A percentile compares a stretch with the other conserved stretches of the same genome.
phyloP scores from a whole-genome alignment of 1,284 basidiomycete species.

The Neonothopanus nambi region DNA sequence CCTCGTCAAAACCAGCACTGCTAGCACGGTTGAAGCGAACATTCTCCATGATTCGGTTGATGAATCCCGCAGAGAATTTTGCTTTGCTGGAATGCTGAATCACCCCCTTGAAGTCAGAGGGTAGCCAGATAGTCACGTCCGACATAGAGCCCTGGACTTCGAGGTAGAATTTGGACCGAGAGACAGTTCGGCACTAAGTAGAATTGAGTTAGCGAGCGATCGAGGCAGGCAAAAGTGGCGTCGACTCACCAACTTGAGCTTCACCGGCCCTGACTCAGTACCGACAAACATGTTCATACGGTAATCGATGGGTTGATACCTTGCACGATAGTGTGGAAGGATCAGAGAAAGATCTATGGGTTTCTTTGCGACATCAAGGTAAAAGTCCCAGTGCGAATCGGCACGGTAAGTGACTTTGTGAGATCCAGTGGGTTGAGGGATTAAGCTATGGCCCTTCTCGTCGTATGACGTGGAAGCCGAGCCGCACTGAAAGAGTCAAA shows the following conservation, averaged over 20 bases:
- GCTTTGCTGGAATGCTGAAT: conserved; percentile 57
- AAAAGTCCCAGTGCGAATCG: conserved; percentile 62
- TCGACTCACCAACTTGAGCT: conserved; percentile 66
- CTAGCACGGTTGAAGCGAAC: conserved; percentile 53
- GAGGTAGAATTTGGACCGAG: conserved; percentile 64
- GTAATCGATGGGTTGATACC: conserved; percentile 66
- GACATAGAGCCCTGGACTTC: conserved; percentile 60
- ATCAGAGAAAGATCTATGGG: conserved; percentile 65
- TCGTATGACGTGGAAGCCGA: conserved; percentile 28
- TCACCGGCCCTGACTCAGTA: conserved; percentile 52
- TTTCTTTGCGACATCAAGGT: conserved; percentile 48
- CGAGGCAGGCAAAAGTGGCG: neutral
- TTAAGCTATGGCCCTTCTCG: conserved; percentile 25
- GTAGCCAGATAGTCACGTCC: conserved; percentile 70
- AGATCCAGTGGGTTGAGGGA: conserved; percentile 35
- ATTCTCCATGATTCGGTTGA: conserved; percentile 65
- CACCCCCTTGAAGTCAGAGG: conserved; percentile 71
- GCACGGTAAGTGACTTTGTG: conserved; percentile 59
- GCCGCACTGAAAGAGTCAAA: neutral
- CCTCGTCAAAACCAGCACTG: conserved; percentile 42
- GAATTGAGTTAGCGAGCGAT: conserved; percentile 3
- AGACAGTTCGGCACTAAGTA: conserved; percentile 67
- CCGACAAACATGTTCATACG: conserved; percentile 68
- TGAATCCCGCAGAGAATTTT: conserved; percentile 68
- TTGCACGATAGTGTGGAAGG: conserved; percentile 74